These are phyloP conservation scores for Suillus subalutaceus DNA, from an alignment of 768 basidiomycete genomes.

Conservation along the genomic window DNA sequence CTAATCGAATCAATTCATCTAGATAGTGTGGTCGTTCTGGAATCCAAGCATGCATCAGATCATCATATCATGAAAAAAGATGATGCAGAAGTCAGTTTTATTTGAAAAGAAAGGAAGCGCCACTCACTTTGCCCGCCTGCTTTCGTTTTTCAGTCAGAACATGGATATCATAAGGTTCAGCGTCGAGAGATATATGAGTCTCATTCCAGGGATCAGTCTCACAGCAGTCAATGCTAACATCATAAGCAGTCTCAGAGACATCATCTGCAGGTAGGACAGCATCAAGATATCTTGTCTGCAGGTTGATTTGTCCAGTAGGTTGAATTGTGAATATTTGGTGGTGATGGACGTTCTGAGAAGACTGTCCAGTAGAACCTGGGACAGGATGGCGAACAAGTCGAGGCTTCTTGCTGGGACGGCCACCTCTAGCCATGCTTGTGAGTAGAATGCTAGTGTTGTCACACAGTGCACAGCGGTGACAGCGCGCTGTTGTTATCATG, in stretches of 20 bases:
- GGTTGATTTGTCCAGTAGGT: not conserved
- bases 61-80: not conserved
- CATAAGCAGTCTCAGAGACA: not conserved
- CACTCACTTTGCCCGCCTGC: not conserved
- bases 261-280: not conserved
- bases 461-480: no score
- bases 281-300: not conserved
- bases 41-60: not conserved
- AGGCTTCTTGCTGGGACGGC: not conserved
- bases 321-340: not conserved
- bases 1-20: slow-evolving; percentile 9
- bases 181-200: not conserved
- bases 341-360: not conserved
- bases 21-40: slow-evolving; percentile 7
- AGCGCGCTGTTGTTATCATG: not conserved
- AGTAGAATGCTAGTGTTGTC: not conserved
- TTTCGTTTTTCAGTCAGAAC: not conserved
- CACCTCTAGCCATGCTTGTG: not conserved
- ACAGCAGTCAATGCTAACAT: not conserved
- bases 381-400: not conserved
- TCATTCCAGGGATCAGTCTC: slow-evolving; percentile 1
- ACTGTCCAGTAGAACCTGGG: not conserved
- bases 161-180: not conserved
- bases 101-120: not conserved
- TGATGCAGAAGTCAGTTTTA: not conserved